Evolutionary conservation across 2,329 filamentous ascomycete genomes (phyloP), one percentile per base, ranked within the genome.

Genomic region (Cercospora sp.): DNA sequence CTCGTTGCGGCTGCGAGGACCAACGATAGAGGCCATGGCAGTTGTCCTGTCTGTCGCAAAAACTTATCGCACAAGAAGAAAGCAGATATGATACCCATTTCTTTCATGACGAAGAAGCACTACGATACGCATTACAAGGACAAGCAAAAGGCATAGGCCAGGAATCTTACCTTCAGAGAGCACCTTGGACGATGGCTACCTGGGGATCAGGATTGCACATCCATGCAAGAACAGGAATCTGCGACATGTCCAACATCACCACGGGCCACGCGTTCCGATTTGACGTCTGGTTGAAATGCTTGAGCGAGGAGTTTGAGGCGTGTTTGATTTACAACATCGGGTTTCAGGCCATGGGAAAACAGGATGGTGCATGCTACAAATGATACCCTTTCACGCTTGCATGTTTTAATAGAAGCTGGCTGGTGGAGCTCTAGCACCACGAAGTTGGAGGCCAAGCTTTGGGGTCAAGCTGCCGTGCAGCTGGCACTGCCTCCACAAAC

Each of bases 1-100:
- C 78, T 90, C 18, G 85, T 85, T 45, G 84, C 84, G 28, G 83
- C 84, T 53, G 86, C 88, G 71, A 83, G 84, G 70, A 83, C 82
- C 48, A 75, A 79, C 9, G 81, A 81, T 1, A 78, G 80, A 6
- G 79, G 79, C 53, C 80, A 81, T 69, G 80, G 79, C 1, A 82
- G 78, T 55, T 85, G 84, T 70, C 84, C 84, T 7, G 80, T 84
- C 13, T 73, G 72, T 62, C 68, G 72, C 5, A 73, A 73, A 61
- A 63, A 64, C 12, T 40, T 73, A 2, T 69, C 70, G 23, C 65
- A 71, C 6, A 73, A 70, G 68, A 70, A 69, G 60, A 70, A 71
- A 58, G 26, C 20, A 9, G 68, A 72, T 45, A 66, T 73, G 30
- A 70, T 73, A 9, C 70, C 70, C 31, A 70, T 73, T 16, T 65